phyloP scores from a whole-genome alignment of 2,329 filamentous ascomycete genomes.

The Didymellaceae sp. region DNA sequence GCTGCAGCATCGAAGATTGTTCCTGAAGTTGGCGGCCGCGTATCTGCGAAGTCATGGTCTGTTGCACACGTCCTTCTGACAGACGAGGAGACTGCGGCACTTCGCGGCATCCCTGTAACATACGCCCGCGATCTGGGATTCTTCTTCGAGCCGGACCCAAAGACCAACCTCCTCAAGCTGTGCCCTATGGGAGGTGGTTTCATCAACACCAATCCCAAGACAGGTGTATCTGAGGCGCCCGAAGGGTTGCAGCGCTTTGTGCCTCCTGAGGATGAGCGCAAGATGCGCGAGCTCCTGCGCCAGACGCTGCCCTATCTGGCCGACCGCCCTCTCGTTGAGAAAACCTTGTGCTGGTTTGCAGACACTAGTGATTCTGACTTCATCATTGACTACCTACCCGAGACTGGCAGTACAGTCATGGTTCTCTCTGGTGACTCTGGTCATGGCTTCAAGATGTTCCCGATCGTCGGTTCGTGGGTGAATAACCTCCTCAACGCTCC shows the following conservation, averaged over 20 bases:
- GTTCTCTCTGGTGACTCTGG: conserved; percentile 65
- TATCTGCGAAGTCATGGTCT: conserved; percentile 64
- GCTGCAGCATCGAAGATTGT: conserved; percentile 57
- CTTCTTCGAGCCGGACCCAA: conserved; percentile 69
- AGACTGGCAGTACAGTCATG: conserved; percentile 55
- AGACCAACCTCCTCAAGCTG: conserved; percentile 65
- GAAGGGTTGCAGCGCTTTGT: conserved; percentile 53
- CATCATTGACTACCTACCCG: conserved; percentile 65
- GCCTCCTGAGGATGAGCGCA: conserved; percentile 60
- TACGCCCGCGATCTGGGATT: conserved; percentile 69
- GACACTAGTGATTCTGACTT: conserved; percentile 67
- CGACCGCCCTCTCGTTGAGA: conserved; percentile 62
- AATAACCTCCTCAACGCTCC: conserved; percentile 52
- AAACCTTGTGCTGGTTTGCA: conserved; percentile 68
- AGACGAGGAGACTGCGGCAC: conserved; percentile 58
- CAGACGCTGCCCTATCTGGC: conserved; percentile 62
- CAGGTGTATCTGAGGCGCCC: conserved; percentile 53
- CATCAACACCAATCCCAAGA: conserved; percentile 56
- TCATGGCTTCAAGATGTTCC: conserved; percentile 69
- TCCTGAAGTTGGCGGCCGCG: conserved; percentile 58
- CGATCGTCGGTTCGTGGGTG: conserved; percentile 64
- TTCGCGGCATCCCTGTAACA: conserved; percentile 66
- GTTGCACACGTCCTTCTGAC: conserved; percentile 66
- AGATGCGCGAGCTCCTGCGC: conserved; percentile 58
- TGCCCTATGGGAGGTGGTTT: conserved; percentile 66